Conservation (phyloP, 2,329 filamentous ascomycete species). For the Colletotrichum sp. region DNA sequence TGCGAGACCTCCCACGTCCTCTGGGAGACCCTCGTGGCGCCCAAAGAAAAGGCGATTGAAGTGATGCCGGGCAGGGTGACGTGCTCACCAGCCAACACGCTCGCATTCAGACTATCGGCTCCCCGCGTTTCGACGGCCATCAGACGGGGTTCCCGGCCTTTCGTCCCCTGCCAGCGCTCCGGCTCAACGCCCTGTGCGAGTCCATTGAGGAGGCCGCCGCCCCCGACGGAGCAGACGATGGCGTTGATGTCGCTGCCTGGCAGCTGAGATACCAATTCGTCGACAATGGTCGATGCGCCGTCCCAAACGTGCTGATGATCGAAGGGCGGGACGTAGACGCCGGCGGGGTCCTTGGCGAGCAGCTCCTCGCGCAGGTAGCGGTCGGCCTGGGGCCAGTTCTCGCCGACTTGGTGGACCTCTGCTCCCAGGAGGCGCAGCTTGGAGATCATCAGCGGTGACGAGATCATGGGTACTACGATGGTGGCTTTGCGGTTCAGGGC, state of each 20-base stretch:
- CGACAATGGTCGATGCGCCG: constrained; percentile 65
- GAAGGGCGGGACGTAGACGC: constrained; percentile 73
- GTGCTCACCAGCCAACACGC: constrained; percentile 59
- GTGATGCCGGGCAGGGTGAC: constrained; percentile 75
- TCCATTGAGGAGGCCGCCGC: constrained; percentile 80
- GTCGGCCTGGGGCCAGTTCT: constrained; percentile 74
- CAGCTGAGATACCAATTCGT: constrained; percentile 49
- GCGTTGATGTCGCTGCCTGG: constrained; percentile 60
- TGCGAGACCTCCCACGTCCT: constrained; percentile 69
- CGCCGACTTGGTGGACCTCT: constrained; percentile 71
- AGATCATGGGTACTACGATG: constrained; percentile 73
- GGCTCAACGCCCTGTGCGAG: constrained; percentile 72
- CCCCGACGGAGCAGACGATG: constrained; percentile 80
- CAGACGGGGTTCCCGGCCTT: constrained; percentile 50
- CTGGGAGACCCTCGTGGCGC: constrained; percentile 73
- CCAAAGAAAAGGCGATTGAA: constrained; percentile 76
- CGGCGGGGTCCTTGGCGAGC: constrained; percentile 53
- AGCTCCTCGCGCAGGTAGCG: constrained; percentile 65
- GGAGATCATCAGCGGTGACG: constrained; percentile 71
- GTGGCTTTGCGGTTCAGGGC: constrained; percentile 70
- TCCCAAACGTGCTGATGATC: constrained; percentile 73
- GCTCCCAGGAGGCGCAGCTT: constrained; percentile 74
- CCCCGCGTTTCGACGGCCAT: constrained; percentile 79
- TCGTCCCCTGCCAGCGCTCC: constrained; percentile 32
- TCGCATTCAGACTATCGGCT: constrained; percentile 71